Percentiles rank a stretch among this genome's conserved stretches.
These are phyloP conservation scores for Aristolochia californica DNA, from an alignment of 164 flowering plant genomes.

Conservation along the genomic window DNA sequence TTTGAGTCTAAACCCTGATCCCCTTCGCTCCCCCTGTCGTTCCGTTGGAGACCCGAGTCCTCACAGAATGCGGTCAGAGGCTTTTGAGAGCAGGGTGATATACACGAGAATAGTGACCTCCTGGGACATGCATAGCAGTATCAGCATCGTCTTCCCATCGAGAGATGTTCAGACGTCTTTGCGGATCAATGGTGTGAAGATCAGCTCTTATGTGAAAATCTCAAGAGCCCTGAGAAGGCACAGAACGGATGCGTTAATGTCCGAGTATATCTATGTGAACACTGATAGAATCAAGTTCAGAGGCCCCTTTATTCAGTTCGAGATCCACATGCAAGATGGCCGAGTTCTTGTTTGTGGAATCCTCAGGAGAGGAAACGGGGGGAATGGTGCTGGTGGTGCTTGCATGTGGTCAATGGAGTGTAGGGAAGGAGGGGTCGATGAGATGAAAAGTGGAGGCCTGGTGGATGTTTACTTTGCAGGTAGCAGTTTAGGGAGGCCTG, in stretches of 20 bases:
- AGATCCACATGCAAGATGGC: conserved; percentile 11
- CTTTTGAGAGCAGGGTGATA: conserved; percentile 18
- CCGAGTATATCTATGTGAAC: conserved; percentile 19
- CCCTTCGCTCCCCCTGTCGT: conserved; percentile 5
- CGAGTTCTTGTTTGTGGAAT: conserved; percentile 12
- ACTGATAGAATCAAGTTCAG: conserved; percentile 19
- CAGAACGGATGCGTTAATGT: conserved; percentile 16
- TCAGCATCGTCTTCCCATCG: conserved; percentile 16
- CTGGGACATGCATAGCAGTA: conserved; percentile 15
- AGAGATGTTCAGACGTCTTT: conserved; percentile 14
- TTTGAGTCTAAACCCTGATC: conserved; percentile 9
- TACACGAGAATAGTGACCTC: conserved; percentile 15
- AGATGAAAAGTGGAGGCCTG: conserved; percentile 7
- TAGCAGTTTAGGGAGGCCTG: conserved; percentile 12
- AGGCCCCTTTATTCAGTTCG: conserved; percentile 17
- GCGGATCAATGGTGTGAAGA: conserved; percentile 15
- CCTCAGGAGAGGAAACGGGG: conserved; percentile 11
- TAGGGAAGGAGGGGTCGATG: conserved; percentile 8
- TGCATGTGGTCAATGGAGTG: conserved; percentile 16
- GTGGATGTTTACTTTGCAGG: conserved; percentile 24
- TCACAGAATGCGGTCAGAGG: conserved; percentile 1
- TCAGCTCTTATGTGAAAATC: conserved; percentile 14
- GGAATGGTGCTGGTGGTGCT: not conserved
- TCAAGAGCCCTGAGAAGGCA: conserved; percentile 15
- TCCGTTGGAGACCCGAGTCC: conserved; percentile 8